Conservation (phyloP, 2,329 filamentous ascomycete species). For the Aspergillus sp. region DNA sequence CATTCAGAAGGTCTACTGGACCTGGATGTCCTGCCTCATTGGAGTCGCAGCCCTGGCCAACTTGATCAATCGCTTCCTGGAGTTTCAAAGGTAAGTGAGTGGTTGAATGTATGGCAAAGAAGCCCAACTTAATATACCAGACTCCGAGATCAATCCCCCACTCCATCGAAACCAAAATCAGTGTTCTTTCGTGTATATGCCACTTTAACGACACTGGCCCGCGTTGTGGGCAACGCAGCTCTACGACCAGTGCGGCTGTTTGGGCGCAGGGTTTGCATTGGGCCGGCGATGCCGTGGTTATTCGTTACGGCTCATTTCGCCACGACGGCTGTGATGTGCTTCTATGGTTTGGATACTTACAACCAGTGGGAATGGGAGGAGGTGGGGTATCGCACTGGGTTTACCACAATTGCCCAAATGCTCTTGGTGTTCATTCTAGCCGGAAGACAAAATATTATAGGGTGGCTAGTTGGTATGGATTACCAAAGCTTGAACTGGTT, state of each 20-base stretch:
- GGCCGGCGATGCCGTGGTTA: conserved; percentile 40
- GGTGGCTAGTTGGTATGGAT: conserved; percentile 46
- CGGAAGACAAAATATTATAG: conserved; percentile 57
- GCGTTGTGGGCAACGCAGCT: too few relatives aligned
- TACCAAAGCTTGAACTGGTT: conserved; percentile 55
- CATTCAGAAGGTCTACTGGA: conserved; percentile 56
- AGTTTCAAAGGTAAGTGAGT: conserved; percentile 47
- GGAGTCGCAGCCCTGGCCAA: conserved; percentile 39
- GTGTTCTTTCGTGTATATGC: conserved; percentile 50
- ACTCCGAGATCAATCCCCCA: conserved; percentile 44
- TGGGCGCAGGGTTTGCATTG: conserved; percentile 34
- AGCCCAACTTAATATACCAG: conserved; percentile 29
- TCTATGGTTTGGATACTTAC: conserved; percentile 55
- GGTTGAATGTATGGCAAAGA: not conserved
- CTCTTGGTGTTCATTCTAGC: conserved; percentile 58
- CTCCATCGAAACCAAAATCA: conserved; percentile 56
- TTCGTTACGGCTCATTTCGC: conserved; percentile 47
- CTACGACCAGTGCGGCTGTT: conserved; percentile 31
- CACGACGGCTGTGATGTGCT: conserved; percentile 54
- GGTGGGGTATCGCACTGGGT: conserved; percentile 58
- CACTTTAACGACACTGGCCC: conserved; percentile 51
- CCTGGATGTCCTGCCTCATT: conserved; percentile 45
- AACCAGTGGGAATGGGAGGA: conserved; percentile 55
- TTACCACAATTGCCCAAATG: conserved; percentile 54
- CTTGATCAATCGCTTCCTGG: conserved; percentile 48